phyloP scores from a whole-genome alignment of 352 stramenopile genomes.

The Thraustotheca clavata region DNA sequence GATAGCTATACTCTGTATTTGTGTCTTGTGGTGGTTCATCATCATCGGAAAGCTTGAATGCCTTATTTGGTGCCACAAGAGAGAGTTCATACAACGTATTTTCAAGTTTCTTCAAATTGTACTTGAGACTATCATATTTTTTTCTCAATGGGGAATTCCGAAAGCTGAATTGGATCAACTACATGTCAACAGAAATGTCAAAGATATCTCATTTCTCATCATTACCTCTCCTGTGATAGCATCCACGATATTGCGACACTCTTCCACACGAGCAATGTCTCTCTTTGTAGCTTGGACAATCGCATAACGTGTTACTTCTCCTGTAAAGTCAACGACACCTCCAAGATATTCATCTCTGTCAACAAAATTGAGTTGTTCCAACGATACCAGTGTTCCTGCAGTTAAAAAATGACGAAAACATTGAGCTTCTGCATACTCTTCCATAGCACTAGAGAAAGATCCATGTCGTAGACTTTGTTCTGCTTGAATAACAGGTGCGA shows the following conservation, averaged over 20 bases:
- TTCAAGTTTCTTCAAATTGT: constrained; percentile 90
- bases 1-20: not conserved
- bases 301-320: constrained; percentile 84
- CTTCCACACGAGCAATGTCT: constrained; percentile 73
- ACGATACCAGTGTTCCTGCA: constrained; percentile 41
- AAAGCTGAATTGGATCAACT: constrained; percentile 91
- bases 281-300: constrained; percentile 82
- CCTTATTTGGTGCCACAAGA: constrained; percentile 38
- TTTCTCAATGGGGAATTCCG: constrained; percentile 87
- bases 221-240: constrained; percentile 75
- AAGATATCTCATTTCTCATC: too few relatives aligned
- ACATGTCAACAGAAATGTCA: not conserved
- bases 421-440: constrained; percentile 93
- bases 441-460: constrained; percentile 77
- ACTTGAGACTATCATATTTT: constrained; percentile 94
- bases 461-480: constrained; percentile 77
- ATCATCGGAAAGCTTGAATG: not conserved
- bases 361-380: constrained; percentile 41
- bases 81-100: constrained; percentile 93
- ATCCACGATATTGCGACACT: constrained; percentile 76
- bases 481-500: constrained; percentile 72
- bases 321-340: constrained; percentile 91
- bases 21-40: not conserved
- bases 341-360: constrained; percentile 89
- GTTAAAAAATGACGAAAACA: constrained; percentile 85